Base-by-base conservation (phyloP, 768 basidiomycete genomes). In the Amanita rubescens region DNA sequence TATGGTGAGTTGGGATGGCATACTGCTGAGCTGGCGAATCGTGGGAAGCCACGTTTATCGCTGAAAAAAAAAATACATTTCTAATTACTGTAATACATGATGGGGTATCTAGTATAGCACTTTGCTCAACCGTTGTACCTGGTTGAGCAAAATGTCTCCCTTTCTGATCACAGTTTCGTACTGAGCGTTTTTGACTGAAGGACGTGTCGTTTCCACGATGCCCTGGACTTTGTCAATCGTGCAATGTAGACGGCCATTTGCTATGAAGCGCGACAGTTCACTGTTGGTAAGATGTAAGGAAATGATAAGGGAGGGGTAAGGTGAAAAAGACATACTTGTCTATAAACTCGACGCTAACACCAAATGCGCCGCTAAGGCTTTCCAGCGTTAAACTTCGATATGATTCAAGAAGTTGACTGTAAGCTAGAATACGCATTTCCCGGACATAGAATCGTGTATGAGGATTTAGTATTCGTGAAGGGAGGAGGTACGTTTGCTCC, bases 191-290 rank as follows among this genome's bases (percentile, higher is more conserved):
- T 96, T 79, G 19, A 73, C 59, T 0, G 68, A 69, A 11, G 74
- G 77, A 11, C 91, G 76, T 45, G 89, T 94, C 22, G 95, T 97
- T 71, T 94, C 90, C 14, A 97, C 93, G 34, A 97, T 79, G 0
- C 93, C 91, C 53, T 87, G 78, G n/a, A 98, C 95, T 62, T 91
- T 90, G 75, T 98, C 94, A 55, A 98, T 97, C 1, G 84, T 83
- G 60, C 86, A 89, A 62, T 90, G 84, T 47, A 99, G 69, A 10
- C 95, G 77, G 20, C 89, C 87, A 12, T 81, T 80, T 14, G 94
- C 86, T 59, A 99, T 97, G 73, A 97, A 95, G 6, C 85, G 80
- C 27, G 91, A 90, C 33, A 98, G 76, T 63, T 99, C 94, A 60
- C 91, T 94, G 38, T 20, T 17, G 17, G 38, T 30, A 20, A 43